Evolutionary conservation across 345 rosid genomes (phyloP).

Genomic region (Raphanus sativus): DNA sequence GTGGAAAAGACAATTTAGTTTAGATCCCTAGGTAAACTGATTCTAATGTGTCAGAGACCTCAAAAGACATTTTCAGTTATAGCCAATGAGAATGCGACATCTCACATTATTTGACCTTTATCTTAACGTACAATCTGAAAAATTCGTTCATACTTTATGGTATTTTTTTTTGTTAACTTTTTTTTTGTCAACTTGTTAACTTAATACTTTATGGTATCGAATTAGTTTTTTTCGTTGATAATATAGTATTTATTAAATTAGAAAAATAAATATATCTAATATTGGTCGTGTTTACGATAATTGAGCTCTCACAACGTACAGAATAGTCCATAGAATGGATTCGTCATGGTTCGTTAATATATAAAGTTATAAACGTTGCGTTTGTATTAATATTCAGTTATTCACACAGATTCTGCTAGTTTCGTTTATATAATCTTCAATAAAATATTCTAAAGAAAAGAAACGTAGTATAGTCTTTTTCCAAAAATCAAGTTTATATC

Average conservation of each 20-base stretch:
- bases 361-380: neutral
- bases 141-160: neutral
- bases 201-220: no score
- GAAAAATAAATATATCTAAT: neutral
- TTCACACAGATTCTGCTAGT: neutral
- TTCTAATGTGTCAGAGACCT: slow-evolving; percentile 10
- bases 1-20: slow-evolving; percentile 5
- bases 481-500: neutral
- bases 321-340: neutral
- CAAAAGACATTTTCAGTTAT: neutral
- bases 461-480: neutral
- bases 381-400: neutral
- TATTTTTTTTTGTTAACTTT: no score
- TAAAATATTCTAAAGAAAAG: neutral
- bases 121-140: neutral
- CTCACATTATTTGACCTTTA: neutral
- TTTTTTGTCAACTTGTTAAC: no score
- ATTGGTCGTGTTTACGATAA: neutral
- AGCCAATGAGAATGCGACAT: slow-evolving; percentile 12
- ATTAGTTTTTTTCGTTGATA: neutral
- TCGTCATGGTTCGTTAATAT: neutral
- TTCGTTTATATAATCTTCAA: neutral
- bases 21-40: neutral
- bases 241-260: neutral
- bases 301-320: neutral